Conservation (phyloP, 768 basidiomycete genomes). For the Leccinum incarnatum region DNA sequence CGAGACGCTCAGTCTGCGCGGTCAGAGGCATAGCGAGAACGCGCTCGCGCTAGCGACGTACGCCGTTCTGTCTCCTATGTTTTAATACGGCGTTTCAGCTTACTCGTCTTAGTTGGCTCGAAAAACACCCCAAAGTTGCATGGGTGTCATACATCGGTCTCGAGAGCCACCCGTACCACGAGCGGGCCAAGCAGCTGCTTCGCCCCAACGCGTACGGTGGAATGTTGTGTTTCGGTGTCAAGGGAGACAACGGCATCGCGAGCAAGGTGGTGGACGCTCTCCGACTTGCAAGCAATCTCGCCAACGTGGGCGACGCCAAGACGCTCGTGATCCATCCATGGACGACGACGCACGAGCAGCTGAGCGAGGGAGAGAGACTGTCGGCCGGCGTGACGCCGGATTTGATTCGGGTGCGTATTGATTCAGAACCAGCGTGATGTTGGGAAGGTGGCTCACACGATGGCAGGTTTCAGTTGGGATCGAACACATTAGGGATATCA, state of each 20-base stretch:
- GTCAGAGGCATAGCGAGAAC: constrained; percentile 59
- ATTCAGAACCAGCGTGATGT: not conserved
- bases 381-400: no score
- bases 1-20: constrained; percentile 60
- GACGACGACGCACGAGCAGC: no score
- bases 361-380: no score
- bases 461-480: constrained; percentile 43
- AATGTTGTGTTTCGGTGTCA: constrained; percentile 78
- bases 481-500: constrained; percentile 45
- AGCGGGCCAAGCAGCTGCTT: constrained; percentile 54
- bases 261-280: no score
- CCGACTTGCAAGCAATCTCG: no score
- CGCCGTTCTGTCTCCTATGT: constrained; percentile 1
- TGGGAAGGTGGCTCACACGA: not conserved
- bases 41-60: constrained; percentile 49
- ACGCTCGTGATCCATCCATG: no score
- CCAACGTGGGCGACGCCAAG: no score
- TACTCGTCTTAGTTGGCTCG: constrained; percentile 42
- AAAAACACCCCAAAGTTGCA: constrained; percentile 59
- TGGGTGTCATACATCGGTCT: constrained; percentile 84
- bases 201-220: constrained; percentile 58
- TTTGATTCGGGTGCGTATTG: constrained; percentile 31
- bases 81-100: not conserved
- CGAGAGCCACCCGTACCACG: constrained; percentile 56
- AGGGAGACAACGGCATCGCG: constrained; percentile 34